phyloP scores from a whole-genome alignment of 257 asterid species.

The Lantana camara region DNA sequence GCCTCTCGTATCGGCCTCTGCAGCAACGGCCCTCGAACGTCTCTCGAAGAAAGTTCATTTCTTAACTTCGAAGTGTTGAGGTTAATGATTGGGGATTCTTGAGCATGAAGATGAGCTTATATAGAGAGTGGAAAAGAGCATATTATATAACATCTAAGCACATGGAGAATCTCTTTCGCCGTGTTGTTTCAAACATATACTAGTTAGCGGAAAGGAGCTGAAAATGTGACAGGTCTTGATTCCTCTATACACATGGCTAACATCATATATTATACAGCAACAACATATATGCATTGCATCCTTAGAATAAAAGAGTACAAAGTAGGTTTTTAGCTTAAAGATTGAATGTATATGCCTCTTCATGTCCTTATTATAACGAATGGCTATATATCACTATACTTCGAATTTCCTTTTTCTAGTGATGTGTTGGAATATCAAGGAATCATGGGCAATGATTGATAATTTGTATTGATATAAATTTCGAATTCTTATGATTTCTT shows the following conservation, averaged over 20 bases:
- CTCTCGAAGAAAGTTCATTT: conserved; percentile 4
- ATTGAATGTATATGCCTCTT: not conserved
- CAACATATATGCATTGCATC: conserved; percentile 34
- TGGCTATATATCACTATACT: conserved; percentile 24
- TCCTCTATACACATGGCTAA: conserved; percentile 54
- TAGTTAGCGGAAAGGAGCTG: conserved; percentile 27
- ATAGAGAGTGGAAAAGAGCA: not conserved
- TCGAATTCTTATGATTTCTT: conserved; percentile 18
- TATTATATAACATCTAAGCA: no score
- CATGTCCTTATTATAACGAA: conserved; percentile 17
- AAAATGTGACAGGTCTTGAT: conserved; percentile 37
- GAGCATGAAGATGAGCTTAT: not conserved
- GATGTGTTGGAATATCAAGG: conserved; percentile 27
- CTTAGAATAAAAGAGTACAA: not conserved
- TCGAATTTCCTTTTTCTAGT: conserved; percentile 23
- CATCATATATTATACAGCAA: conserved; percentile 40
- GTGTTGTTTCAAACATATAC: not conserved
- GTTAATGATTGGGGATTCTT: no score
- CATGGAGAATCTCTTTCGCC: not conserved
- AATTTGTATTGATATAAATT: conserved; percentile 14
- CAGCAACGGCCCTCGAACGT: conserved; percentile 7
- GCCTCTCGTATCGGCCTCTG: conserved; percentile 47
- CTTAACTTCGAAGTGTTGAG: not conserved
- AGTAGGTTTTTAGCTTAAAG: not conserved
- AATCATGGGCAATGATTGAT: conserved; percentile 51